phyloP scores from a whole-genome alignment of 164 flowering plant species.

The Warburgia ugandensis region DNA sequence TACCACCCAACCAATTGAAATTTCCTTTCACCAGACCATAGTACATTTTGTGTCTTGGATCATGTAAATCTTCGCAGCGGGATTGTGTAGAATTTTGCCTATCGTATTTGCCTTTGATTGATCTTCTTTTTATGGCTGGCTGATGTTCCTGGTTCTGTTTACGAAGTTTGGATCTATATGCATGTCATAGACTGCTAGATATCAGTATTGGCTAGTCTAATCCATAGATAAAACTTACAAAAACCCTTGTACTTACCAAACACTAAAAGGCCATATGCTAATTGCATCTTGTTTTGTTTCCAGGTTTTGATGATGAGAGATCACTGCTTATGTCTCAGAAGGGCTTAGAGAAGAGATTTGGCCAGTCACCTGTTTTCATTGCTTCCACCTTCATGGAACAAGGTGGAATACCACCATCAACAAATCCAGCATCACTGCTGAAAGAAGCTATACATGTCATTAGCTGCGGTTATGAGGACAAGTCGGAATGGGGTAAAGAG shows the following conservation, averaged over 20 bases:
- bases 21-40: too few relatives aligned
- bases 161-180: too few relatives aligned
- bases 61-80: too few relatives aligned
- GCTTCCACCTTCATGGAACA: conserved; percentile 94
- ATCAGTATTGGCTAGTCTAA: too few relatives aligned
- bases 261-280: neutral
- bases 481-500: conserved; percentile 99
- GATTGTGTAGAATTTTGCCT: too few relatives aligned
- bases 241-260: neutral
- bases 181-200: too few relatives aligned
- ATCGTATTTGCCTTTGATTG: too few relatives aligned
- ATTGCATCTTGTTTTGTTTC: neutral
- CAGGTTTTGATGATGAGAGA: conserved; percentile 92
- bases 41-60: too few relatives aligned
- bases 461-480: conserved; percentile 97
- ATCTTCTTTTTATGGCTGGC: too few relatives aligned
- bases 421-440: conserved; percentile 79
- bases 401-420: conserved; percentile 94
- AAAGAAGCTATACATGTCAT: conserved; percentile 99
- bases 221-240: too few relatives aligned
- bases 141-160: too few relatives aligned
- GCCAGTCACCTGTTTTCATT: conserved; percentile 93
- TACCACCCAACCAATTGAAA: neutral
- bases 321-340: conserved; percentile 96
- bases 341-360: conserved; percentile 92